Evolutionary conservation across 1,284 basidiomycete species (phyloP), one percentile per base, ranked within the genome.

Genomic region (Polyporus tsugae): DNA sequence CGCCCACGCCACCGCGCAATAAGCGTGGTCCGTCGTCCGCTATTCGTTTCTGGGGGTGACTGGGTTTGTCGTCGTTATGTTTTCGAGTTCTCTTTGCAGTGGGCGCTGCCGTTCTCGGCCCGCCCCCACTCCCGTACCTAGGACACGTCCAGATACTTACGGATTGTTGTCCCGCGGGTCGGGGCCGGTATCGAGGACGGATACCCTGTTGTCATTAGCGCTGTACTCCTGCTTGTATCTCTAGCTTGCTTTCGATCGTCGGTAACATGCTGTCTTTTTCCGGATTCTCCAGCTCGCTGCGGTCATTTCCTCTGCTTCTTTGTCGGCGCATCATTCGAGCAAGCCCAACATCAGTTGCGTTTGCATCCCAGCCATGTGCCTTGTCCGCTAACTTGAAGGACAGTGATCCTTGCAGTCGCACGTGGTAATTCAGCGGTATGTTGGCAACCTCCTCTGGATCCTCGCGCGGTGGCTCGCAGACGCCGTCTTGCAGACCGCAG

Each of bases 1-100:
- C 52, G 83, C 84, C 52, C 82, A 82, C 60, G 82, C 83, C 10
- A 77, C 74, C 33, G 66, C 73, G 22, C 65, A 69, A 60, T 73
- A 35, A 68, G 5, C 41, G 60, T 35, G 49, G 22, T 15, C 44
- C 38, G 10, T 36, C 15, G 22, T 38, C 6, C 15, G 3, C 55
- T 35, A n/a, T 63, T 25, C 6, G n/a, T 13, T 52, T 35, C 22
- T 35, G 6, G 38, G 44, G n/a, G 44, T 46, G 36, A 13, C 19
- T 41, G 36, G 22, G 62, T 25, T 35, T n/a, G 61, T 36, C 10
- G 49, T 41, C 25, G 22, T n/a, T 15, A 29, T 29, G 41, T 60
- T 52, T 38, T 22, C 25, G 25, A 25, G 46, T 60, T 33, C 22
- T 36, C 17, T 60, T 65, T 35, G 64, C 64, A 65, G 64, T 65